Base-by-base conservation (phyloP, 768 basidiomycete genomes). In the Kwoniella heveanensis region DNA sequence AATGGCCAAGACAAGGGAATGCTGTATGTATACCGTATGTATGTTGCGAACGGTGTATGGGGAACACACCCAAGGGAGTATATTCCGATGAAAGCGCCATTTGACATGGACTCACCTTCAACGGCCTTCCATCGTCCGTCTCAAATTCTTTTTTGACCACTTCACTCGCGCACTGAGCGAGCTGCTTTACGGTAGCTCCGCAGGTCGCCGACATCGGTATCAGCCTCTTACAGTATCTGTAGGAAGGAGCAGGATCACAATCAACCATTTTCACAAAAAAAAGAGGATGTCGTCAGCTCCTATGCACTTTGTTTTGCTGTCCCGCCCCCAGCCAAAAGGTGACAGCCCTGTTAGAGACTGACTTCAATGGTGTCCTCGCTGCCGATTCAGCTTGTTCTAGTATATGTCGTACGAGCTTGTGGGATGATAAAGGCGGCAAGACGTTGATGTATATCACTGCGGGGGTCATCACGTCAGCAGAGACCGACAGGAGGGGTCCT, bases 91-190 rank as follows among this genome's bases (percentile, higher is more conserved):
- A n/a, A n/a, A n/a, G n/a, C n/a, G n/a, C n/a, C n/a, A n/a, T n/a
- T n/a, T n/a, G n/a, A n/a, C n/a, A n/a, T n/a, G n/a, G n/a, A 54
- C 71, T 60, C 39, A 76, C 74, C 32, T 66, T 72, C 3, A 75
- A 49, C 2, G 66, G n/a, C 13, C 46, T 39, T 9, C 59, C 48
- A 24, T 71, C 67, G 2, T 62, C 59, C 9, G 71, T 65, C 8
- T 25, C 47, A 47, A 76, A 76, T 2, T 54, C 66, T 26, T 60
- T 32, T 24, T 52, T 39, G 1, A 68, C 50, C 2, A 71, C 57
- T 12, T 57, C 58, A 22, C 54, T 27, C 1, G 71, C 60, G 1
- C 58, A 27, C 24, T 67, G 61, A 0, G 44, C 54, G 19, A 76
- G 47, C 39, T 69, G 68, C 17, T 55, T 47, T 1, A 73, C 36